Evolutionary conservation across 2,329 filamentous ascomycete species (phyloP).

Genomic region (Pseudogymnoascus sp.): DNA sequence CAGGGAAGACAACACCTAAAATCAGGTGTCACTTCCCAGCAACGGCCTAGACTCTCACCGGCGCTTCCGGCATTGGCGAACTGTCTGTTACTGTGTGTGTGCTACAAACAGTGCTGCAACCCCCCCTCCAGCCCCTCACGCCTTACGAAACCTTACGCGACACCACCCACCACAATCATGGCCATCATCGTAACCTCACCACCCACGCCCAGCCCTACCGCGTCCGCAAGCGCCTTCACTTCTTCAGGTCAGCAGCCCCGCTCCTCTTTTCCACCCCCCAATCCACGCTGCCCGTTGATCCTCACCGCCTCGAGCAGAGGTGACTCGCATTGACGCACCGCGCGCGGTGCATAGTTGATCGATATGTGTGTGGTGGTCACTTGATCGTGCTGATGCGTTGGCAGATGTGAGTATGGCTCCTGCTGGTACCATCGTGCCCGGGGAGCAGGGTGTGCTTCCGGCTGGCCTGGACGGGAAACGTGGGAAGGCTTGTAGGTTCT

Average conservation of each 20-base stretch:
- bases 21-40: slow-evolving; percentile 1
- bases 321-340: background rate
- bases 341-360: background rate
- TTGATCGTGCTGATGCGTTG: background rate
- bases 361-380: background rate
- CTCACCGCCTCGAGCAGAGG: background rate
- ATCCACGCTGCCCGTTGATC: background rate
- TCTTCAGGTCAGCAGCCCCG: slow-evolving; percentile 8
- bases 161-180: background rate
- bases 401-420: background rate
- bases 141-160: background rate
- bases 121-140: no score
- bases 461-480: background rate
- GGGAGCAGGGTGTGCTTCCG: background rate
- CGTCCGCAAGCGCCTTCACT: slow-evolving; percentile 4
- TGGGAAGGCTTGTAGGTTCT: background rate
- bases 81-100: background rate
- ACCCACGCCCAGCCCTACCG: slow-evolving; percentile 6
- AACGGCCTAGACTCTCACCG: background rate
- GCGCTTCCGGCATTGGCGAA: background rate
- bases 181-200: background rate
- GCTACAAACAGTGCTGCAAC: background rate
- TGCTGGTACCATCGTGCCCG: background rate
- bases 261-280: background rate
- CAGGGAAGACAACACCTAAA: background rate